Evolutionary conservation across 352 stramenopile genomes (phyloP).

Genomic region (Thalassiosira exigua): DNA sequence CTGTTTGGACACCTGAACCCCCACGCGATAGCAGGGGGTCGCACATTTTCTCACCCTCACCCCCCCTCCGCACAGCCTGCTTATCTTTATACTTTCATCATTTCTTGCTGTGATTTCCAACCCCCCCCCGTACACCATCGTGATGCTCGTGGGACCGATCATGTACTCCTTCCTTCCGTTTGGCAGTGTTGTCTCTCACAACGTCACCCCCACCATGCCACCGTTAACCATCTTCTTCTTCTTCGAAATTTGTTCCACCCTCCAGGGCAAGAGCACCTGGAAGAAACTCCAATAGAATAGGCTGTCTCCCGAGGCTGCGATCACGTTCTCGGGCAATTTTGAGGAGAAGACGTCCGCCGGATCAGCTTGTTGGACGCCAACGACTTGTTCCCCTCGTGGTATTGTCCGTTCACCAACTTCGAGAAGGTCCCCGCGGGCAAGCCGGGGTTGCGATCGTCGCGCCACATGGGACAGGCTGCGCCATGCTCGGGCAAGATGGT

Average conservation of each 20-base stretch:
- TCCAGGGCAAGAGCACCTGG: conserved; percentile 72
- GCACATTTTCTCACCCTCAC: too few species aligned
- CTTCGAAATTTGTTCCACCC: conserved; percentile 68
- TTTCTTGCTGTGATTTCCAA: conserved; percentile 66
- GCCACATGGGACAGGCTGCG: conserved; percentile 74
- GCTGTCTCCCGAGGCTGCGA: conserved; percentile 80
- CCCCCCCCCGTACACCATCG: conserved; percentile 84
- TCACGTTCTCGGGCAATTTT: conserved; percentile 36
- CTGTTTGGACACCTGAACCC: too few species aligned
- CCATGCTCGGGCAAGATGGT: conserved; percentile 74
- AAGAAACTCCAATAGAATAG: conserved; percentile 85
- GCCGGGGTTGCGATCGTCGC: conserved; percentile 62
- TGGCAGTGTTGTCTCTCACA: conserved; percentile 71
- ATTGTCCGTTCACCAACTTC: conserved; percentile 71
- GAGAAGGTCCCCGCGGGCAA: conserved; percentile 60
- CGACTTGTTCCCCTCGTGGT: conserved; percentile 81
- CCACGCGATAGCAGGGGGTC: too few species aligned
- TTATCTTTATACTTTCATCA: conserved; percentile 7
- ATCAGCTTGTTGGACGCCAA: conserved; percentile 77
- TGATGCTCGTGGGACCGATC: conserved; percentile 78
- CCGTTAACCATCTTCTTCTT: conserved; percentile 85
- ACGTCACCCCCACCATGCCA: conserved; percentile 73
- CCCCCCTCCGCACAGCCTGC: too few species aligned
- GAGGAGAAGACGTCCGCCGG: conserved; percentile 64
- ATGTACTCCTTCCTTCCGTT: conserved; percentile 71